Percentiles rank a stretch among this genome's conserved stretches.
Conservation (phyloP, 139 green algal genomes). For the Volvox reticuliferus region DNA sequence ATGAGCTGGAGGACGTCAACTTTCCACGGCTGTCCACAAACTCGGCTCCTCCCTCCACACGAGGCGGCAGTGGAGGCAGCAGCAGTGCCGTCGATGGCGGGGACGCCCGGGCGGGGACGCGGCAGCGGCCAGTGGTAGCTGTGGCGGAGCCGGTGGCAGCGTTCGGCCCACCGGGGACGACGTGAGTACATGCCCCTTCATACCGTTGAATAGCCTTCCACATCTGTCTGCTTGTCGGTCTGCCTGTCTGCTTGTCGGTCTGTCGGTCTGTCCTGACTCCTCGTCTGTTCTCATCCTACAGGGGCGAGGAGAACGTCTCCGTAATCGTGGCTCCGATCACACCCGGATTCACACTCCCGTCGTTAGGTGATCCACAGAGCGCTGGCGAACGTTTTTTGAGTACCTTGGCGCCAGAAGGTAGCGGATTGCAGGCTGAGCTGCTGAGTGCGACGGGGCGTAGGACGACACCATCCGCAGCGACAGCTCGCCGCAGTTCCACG, state of each 20-base stretch:
- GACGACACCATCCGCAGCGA: background rate
- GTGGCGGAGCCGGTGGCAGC: conserved; percentile 83
- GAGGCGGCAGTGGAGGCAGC: background rate
- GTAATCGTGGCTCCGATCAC: conserved; percentile 90
- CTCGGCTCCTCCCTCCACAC: conserved; percentile 56
- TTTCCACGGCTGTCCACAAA: background rate
- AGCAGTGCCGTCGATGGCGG: too few species aligned
- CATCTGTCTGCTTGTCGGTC: too few species aligned
- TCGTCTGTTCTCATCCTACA: conserved; percentile 21
- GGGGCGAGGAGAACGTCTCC: conserved; percentile 92
- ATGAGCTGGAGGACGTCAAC: background rate
- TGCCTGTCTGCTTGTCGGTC: too few species aligned
- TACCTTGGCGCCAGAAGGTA: conserved; percentile 52
- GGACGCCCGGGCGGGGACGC: background rate
- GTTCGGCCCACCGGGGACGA: conserved; percentile 87
- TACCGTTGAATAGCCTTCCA: too few species aligned
- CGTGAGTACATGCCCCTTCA: conserved; percentile 42
- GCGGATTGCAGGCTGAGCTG: conserved; percentile 36
- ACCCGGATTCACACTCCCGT: conserved; percentile 79
- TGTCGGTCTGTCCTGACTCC: too few species aligned
- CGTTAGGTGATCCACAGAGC: conserved; percentile 60
- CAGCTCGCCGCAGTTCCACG: background rate
- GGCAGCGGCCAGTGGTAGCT: background rate
- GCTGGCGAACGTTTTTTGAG: conserved; percentile 66
- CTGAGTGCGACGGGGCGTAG: conserved; percentile 30